Evolutionary conservation across 2,329 filamentous ascomycete genomes (phyloP).

Genomic region (Teratosphaeria pseudoeucalypti): DNA sequence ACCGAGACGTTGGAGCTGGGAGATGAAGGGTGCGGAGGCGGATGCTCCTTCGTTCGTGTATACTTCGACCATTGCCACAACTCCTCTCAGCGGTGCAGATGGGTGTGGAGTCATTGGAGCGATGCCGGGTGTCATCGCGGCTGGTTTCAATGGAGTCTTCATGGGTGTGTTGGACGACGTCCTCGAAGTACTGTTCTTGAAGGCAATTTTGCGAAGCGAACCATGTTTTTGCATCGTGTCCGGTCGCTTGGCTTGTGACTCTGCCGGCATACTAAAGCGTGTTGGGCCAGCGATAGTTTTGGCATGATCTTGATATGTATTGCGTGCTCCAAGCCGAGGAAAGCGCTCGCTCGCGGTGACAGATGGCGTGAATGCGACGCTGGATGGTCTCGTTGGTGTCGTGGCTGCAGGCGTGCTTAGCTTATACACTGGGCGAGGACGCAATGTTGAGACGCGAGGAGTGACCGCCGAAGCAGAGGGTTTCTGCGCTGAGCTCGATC

Average conservation of each 20-base stretch:
- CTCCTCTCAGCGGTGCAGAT: constrained; percentile 21
- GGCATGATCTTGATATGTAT: constrained; percentile 7
- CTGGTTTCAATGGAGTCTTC: constrained; percentile 20
- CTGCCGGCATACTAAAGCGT: constrained; percentile 19
- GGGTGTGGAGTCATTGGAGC: constrained; percentile 28
- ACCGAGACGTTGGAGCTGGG: constrained; percentile 25
- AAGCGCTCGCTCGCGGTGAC: constrained; percentile 3
- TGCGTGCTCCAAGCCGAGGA: not conserved
- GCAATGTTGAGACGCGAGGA: constrained; percentile 3
- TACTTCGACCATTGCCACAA: constrained; percentile 26
- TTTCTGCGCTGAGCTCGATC: constrained; percentile 4
- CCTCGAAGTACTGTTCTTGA: constrained; percentile 12
- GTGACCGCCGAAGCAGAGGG: not conserved
- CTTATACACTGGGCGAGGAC: not conserved
- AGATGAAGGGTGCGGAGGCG: constrained; percentile 25
- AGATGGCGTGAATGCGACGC: not conserved
- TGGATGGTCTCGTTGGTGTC: not conserved
- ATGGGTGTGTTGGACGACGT: constrained; percentile 16
- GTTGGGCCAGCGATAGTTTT: constrained; percentile 16
- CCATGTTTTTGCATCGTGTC: constrained; percentile 18
- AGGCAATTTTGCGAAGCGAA: constrained; percentile 20
- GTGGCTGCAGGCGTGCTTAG: not conserved
- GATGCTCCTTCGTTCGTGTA: constrained; percentile 27
- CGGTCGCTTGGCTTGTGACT: constrained; percentile 14
- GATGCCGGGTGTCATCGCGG: constrained; percentile 17